Evolutionary conservation across 1,284 basidiomycete species (phyloP).

Genomic region (Grifola frondosa): DNA sequence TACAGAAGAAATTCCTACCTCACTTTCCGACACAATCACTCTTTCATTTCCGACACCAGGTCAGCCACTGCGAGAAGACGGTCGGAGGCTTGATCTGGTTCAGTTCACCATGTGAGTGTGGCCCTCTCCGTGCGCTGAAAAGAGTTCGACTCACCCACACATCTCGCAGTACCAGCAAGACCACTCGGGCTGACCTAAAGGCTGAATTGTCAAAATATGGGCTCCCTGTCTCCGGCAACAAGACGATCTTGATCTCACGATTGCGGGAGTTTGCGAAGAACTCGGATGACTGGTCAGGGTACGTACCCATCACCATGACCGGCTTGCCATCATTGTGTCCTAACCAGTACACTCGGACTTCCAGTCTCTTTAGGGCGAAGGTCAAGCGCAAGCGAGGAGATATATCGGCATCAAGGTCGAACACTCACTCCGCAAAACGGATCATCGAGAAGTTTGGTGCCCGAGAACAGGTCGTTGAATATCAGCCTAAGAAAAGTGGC

Average conservation of each 20-base stretch:
- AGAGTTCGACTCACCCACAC: too few relatives aligned
- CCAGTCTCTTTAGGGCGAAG: background rate
- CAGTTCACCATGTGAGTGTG: background rate
- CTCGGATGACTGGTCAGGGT: conserved; percentile 6
- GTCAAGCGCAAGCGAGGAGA: conserved; percentile 9
- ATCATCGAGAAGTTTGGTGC: conserved; percentile 6
- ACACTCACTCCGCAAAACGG: conserved; percentile 1
- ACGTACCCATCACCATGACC: background rate
- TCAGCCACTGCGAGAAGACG: too few relatives aligned
- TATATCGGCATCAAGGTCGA: background rate
- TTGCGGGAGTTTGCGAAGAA: conserved; percentile 9
- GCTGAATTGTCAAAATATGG: conserved; percentile 1
- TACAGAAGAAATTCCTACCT: too few relatives aligned
- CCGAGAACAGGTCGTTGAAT: background rate
- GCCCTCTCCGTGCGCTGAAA: too few relatives aligned
- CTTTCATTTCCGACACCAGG: too few relatives aligned
- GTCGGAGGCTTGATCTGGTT: too few relatives aligned
- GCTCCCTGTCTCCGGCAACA: conserved; percentile 6
- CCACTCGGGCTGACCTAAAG: background rate
- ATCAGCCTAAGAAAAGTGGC: background rate
- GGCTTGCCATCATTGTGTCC: too few relatives aligned
- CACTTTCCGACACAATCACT: too few relatives aligned
- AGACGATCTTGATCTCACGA: background rate
- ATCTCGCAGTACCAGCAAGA: background rate
- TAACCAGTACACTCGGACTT: background rate